Conservation (phyloP, 257 asterid genomes). For the Marsdenia floribunda region DNA sequence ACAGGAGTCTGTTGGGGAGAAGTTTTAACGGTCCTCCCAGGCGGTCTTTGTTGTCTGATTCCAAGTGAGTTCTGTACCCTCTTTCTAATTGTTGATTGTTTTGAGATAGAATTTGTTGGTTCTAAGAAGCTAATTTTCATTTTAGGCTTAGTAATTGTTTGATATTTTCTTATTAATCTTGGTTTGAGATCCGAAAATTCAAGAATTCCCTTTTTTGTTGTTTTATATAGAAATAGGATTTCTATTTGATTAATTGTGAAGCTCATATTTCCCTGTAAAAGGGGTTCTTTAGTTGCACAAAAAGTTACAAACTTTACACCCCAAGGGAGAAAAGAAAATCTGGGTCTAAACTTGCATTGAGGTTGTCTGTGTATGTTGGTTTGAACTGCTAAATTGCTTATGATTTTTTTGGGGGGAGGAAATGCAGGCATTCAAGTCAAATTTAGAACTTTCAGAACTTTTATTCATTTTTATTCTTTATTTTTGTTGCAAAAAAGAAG, state of each 20-base stretch:
- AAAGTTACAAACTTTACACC: not conserved
- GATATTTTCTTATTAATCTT: not conserved
- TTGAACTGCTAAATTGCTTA: not conserved
- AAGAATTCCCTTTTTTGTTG: no score
- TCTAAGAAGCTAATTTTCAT: not conserved
- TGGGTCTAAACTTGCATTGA: not conserved
- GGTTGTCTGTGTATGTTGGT: not conserved
- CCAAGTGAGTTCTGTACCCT: conserved; percentile 31
- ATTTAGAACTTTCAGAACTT: no score
- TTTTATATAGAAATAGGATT: not conserved
- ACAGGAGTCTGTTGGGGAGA: conserved; percentile 19
- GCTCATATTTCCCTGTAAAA: not conserved
- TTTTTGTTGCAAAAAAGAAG: no score
- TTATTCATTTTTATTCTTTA: no score
- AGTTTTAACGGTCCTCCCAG: conserved; percentile 40
- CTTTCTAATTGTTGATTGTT: not conserved
- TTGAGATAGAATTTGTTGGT: not conserved
- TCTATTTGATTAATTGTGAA: not conserved
- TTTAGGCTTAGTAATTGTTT: not conserved
- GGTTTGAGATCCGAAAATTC: not conserved
- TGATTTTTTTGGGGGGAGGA: no score
- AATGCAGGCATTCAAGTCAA: no score
- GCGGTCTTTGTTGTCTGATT: conserved; percentile 45
- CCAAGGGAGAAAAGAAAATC: not conserved
- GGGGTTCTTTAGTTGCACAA: not conserved